Conservation (phyloP, 2,329 filamentous ascomycete genomes). For the Acrodontium crateriforme region DNA sequence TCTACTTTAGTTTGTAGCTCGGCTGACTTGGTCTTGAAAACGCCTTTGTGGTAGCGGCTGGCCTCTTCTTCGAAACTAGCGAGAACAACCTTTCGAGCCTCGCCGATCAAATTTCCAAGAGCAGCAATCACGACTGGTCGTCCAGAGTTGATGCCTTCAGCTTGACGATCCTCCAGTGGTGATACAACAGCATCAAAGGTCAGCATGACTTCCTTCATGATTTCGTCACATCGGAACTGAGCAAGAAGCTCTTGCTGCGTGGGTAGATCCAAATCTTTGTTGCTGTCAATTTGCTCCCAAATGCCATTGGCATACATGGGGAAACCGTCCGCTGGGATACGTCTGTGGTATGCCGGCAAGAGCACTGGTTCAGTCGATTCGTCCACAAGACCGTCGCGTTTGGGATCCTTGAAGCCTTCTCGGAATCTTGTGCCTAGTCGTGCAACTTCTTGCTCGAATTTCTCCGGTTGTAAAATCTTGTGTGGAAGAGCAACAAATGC, state of each 20-base stretch:
- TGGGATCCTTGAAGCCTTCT: conserved; percentile 60
- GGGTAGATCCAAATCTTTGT: conserved; percentile 92
- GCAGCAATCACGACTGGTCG: conserved; percentile 58
- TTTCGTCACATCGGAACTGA: conserved; percentile 96
- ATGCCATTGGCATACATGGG: conserved; percentile 84
- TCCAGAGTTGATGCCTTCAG: conserved; percentile 59
- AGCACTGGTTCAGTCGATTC: conserved; percentile 70
- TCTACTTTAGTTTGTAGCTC: conserved; percentile 84
- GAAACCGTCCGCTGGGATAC: conserved; percentile 95
- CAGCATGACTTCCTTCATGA: conserved; percentile 73
- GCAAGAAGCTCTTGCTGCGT: conserved; percentile 94
- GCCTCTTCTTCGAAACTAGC: conserved; percentile 83
- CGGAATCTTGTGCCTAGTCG: conserved; percentile 71
- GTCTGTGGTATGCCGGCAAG: conserved; percentile 82
- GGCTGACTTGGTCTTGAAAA: conserved; percentile 70
- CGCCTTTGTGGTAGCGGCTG: conserved; percentile 90
- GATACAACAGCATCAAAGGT: conserved; percentile 68
- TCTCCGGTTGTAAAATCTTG: conserved; percentile 89
- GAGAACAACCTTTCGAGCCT: conserved; percentile 57
- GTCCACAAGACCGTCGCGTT: conserved; percentile 47
- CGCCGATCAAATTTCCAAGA: conserved; percentile 59
- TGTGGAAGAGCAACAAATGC: conserved; percentile 91
- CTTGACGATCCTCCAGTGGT: conserved; percentile 77
- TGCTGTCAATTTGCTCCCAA: conserved; percentile 97
- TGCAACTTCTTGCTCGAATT: conserved; percentile 68